Percentiles rank a stretch among this genome's conserved stretches.
phyloP scores from a whole-genome alignment of 805 yeast species.

The Ogataea siamensis region DNA sequence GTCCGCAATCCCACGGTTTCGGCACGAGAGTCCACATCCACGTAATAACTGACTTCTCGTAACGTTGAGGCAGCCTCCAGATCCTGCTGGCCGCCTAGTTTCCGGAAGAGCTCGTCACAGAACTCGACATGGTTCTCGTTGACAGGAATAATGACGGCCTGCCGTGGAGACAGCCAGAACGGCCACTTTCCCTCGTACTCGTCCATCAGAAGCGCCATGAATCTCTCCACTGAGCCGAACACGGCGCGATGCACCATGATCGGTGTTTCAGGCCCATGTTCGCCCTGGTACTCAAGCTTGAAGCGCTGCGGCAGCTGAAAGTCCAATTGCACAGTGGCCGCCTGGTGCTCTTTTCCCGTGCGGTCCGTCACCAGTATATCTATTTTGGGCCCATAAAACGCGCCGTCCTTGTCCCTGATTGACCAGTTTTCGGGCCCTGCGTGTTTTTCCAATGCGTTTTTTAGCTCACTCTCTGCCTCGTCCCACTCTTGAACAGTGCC shows the following conservation, averaged over 20 bases:
- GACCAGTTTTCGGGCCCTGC: constrained; percentile 57
- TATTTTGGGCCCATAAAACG: constrained; percentile 94
- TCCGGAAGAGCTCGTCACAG: constrained; percentile 47
- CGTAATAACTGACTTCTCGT: constrained; percentile 59
- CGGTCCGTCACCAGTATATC: constrained; percentile 83
- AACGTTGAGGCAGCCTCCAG: constrained; percentile 49
- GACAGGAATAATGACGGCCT: constrained; percentile 81
- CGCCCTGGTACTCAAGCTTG: constrained; percentile 62
- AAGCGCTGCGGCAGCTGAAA: constrained; percentile 91
- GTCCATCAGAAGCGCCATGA: constrained; percentile 85
- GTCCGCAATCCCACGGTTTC: constrained; percentile 81
- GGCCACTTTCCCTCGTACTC: constrained; percentile 96
- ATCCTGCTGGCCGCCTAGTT: constrained; percentile 47
- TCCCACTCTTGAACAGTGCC: constrained; percentile 82
- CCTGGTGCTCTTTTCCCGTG: constrained; percentile 79
- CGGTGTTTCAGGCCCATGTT: constrained; percentile 61
- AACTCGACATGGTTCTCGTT: constrained; percentile 56
- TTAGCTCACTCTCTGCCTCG: constrained; percentile 69
- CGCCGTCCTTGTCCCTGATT: constrained; percentile 92
- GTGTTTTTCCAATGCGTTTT: constrained; percentile 51
- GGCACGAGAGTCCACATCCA: constrained; percentile 70
- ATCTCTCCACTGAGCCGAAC: constrained; percentile 91
- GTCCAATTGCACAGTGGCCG: constrained; percentile 93
- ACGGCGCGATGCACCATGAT: constrained; percentile 97
- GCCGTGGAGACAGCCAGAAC: constrained; percentile 93